These are phyloP conservation scores for Alternaria infectoria DNA, from an alignment of 2,329 filamentous ascomycete genomes.

Conservation along the genomic window DNA sequence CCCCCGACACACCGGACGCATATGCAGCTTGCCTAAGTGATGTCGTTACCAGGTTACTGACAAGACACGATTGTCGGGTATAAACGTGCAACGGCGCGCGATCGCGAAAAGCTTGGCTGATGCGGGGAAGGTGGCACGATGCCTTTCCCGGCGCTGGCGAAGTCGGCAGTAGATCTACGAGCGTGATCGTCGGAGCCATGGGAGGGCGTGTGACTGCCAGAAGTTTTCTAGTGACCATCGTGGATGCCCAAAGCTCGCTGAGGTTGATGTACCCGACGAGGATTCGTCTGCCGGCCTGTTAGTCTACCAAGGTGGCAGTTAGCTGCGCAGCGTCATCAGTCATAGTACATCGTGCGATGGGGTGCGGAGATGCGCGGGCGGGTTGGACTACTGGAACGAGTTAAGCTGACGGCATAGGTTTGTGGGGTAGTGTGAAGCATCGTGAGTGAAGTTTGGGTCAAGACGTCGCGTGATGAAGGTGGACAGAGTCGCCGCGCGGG, in stretches of 20 bases:
- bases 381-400: neutral
- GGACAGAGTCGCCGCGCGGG: neutral
- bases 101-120: constrained; percentile 7
- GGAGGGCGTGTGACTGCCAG: constrained; percentile 6
- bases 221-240: neutral
- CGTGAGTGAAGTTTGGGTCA: constrained; percentile 1
- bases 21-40: constrained; percentile 5
- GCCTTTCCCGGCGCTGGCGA: neutral
- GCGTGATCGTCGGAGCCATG: constrained; percentile 1
- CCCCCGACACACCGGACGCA: neutral
- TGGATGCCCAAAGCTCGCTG: neutral
- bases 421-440: neutral
- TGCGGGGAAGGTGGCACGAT: constrained; percentile 8
- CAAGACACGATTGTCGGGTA: neutral
- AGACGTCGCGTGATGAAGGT: neutral
- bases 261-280: neutral
- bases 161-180: constrained; percentile 2
- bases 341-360: neutral
- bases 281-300: neutral
- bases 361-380: neutral
- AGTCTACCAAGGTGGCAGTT: neutral
- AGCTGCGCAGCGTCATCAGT: neutral
- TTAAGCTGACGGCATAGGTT: neutral
- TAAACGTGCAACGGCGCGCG: constrained; percentile 10
- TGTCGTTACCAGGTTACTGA: neutral